Percentiles rank a stretch among this genome's conserved stretches.
phyloP scores from a whole-genome alignment of 805 yeast genomes.

The Wilhelminamyces savonicus region DNA sequence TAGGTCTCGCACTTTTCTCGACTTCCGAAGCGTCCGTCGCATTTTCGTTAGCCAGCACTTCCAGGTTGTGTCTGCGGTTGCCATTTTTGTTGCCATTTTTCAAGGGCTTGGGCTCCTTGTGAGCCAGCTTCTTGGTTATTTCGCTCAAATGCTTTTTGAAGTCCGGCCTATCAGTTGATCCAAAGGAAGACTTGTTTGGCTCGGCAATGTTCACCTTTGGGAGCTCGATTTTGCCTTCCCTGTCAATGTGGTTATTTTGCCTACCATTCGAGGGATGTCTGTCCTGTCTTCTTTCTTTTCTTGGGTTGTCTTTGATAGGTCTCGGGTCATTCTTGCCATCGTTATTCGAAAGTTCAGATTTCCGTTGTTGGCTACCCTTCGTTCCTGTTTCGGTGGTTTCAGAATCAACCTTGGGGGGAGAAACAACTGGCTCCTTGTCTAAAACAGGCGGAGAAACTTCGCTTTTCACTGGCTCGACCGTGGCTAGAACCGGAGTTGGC shows the following conservation, averaged over 20 bases:
- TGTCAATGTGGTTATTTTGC: not conserved
- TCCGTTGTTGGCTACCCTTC: too few relatives aligned
- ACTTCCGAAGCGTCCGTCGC: too few relatives aligned
- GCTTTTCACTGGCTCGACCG: too few relatives aligned
- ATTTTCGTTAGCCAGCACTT: too few relatives aligned
- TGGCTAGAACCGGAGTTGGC: not conserved
- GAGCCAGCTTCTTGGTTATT: conserved; percentile 12
- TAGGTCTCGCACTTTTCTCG: too few relatives aligned
- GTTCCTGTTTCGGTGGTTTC: too few relatives aligned
- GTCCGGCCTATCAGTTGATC: conserved; percentile 18
- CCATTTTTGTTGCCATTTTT: too few relatives aligned
- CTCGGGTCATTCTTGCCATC: not conserved
- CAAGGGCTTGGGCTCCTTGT: not conserved
- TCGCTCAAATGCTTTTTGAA: conserved; percentile 27
- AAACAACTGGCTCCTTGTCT: not conserved
- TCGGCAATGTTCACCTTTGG: not conserved
- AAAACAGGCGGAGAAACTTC: conserved; percentile 1
- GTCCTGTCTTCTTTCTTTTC: not conserved
- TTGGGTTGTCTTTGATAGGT: not conserved
- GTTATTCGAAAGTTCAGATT: not conserved
- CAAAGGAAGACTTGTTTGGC: not conserved
- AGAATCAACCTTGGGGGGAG: too few relatives aligned
- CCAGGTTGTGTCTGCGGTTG: too few relatives aligned
- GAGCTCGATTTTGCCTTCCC: not conserved
- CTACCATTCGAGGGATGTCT: too few relatives aligned